Evolutionary conservation across 169 alveolate genomes (phyloP).

Genomic region (Pseudocohnilembus persalinus): DNA sequence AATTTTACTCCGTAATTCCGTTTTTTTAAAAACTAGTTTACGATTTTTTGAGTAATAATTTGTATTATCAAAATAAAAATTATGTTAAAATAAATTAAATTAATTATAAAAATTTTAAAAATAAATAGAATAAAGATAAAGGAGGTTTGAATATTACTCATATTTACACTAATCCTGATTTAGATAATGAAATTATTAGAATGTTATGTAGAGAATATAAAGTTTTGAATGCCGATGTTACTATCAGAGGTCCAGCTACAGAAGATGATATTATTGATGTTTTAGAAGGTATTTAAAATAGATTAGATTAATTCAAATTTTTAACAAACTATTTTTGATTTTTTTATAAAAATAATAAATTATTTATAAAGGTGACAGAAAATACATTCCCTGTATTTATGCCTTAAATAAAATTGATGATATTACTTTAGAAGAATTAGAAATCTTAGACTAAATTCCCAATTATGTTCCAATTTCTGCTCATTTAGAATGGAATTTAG

Average conservation of each 20-base stretch:
- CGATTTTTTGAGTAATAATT: not conserved
- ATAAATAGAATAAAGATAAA: conserved; percentile 69
- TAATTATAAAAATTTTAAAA: too few relatives aligned
- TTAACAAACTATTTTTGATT: too few relatives aligned
- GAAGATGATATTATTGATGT: conserved; percentile 98
- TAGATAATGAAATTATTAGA: conserved; percentile 83
- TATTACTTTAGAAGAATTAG: conserved; percentile 91
- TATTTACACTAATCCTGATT: conserved; percentile 65
- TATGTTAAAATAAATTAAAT: not conserved
- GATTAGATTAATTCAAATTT: too few relatives aligned
- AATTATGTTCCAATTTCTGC: conserved; percentile 95
- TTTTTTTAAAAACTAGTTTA: too few relatives aligned
- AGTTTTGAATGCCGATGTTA: conserved; percentile 92
- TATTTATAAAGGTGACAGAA: conserved; percentile 91
- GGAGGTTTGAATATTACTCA: conserved; percentile 83
- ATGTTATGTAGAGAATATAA: conserved; percentile 91
- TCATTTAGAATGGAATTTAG: conserved; percentile 94
- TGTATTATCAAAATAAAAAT: too few relatives aligned
- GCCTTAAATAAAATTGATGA: conserved; percentile 94
- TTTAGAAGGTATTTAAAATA: conserved; percentile 95
- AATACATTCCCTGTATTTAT: conserved; percentile 93
- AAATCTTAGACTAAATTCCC: conserved; percentile 92
- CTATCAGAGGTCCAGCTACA: conserved; percentile 93
- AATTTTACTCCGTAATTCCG: too few relatives aligned
- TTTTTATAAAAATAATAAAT: conserved; percentile 17